phyloP scores from a whole-genome alignment of 2,329 filamentous ascomycete species.

The Neofusicoccum parvum region DNA sequence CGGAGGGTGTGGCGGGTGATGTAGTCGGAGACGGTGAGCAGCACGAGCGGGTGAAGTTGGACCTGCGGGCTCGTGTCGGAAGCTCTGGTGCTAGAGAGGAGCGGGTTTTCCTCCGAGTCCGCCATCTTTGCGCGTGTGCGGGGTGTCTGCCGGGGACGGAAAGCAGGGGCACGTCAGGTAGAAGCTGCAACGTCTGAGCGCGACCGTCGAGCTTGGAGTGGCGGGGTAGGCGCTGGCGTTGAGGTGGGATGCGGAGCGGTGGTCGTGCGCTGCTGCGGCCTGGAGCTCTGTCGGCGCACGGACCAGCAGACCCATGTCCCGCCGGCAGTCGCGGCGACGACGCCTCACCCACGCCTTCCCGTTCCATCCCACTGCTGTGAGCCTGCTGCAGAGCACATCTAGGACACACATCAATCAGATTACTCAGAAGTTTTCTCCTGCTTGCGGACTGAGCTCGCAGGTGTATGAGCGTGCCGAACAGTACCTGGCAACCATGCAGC shows the following conservation, averaged over 20 bases:
- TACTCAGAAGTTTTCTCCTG: no score
- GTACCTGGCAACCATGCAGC: no score
- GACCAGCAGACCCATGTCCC: neutral
- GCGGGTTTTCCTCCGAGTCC: constrained; percentile 40
- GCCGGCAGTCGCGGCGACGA: neutral
- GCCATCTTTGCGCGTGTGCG: constrained; percentile 35
- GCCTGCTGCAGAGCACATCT: no score
- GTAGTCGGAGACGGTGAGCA: constrained; percentile 95
- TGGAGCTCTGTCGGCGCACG: constrained; percentile 19
- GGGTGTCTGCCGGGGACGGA: neutral
- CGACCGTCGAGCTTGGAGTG: neutral
- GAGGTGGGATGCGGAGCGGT: constrained; percentile 4
- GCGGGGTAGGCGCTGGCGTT: constrained; percentile 7
- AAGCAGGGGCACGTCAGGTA: neutral
- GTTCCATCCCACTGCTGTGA: no score
- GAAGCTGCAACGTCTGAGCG: neutral
- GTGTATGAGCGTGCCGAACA: no score
- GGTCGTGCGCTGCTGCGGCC: neutral
- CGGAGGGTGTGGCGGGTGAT: constrained; percentile 88
- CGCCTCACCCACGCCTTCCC: neutral
- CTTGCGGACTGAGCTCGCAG: no score
- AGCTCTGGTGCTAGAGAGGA: constrained; percentile 46
- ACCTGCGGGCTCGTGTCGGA: constrained; percentile 77
- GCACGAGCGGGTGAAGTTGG: constrained; percentile 87
- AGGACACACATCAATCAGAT: neutral